A percentile compares a stretch with the other conserved stretches of the same genome.
These are phyloP conservation scores for Melaleuca alternifolia DNA, from an alignment of 345 rosid species.

Conservation along the genomic window DNA sequence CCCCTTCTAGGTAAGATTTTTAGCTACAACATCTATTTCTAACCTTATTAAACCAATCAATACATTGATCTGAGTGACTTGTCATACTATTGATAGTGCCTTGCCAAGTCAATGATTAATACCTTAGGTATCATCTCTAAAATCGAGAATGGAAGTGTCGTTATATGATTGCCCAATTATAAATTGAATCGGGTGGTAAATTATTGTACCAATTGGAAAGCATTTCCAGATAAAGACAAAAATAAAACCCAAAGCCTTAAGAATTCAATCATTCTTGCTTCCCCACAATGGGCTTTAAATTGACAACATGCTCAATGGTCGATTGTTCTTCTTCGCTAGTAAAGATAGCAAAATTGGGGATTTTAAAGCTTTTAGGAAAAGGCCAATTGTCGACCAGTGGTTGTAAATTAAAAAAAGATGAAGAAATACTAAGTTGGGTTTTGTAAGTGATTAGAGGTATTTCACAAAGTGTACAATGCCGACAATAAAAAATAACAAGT, in stretches of 20 bases:
- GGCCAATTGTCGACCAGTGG: neutral
- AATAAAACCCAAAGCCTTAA: neutral
- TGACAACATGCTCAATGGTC: neutral
- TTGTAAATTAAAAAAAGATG: neutral
- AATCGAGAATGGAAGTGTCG: neutral
- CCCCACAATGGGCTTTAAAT: neutral
- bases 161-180: neutral
- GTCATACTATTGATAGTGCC: neutral
- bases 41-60: neutral
- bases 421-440: neutral
- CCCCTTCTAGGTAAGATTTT: neutral
- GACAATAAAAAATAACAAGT: no score
- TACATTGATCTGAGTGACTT: neutral
- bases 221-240: neutral
- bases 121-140: neutral
- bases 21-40: neutral
- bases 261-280: neutral
- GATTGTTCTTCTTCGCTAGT: neutral
- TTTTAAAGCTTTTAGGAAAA: neutral
- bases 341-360: neutral
- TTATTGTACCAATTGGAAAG: neutral
- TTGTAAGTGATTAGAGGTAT: neutral
- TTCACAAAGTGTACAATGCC: neutral
- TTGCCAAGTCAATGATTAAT: neutral
- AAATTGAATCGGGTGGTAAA: neutral